phyloP scores from a whole-genome alignment of 2,329 filamentous ascomycete species.

The Microdochium trichocladiopsis region DNA sequence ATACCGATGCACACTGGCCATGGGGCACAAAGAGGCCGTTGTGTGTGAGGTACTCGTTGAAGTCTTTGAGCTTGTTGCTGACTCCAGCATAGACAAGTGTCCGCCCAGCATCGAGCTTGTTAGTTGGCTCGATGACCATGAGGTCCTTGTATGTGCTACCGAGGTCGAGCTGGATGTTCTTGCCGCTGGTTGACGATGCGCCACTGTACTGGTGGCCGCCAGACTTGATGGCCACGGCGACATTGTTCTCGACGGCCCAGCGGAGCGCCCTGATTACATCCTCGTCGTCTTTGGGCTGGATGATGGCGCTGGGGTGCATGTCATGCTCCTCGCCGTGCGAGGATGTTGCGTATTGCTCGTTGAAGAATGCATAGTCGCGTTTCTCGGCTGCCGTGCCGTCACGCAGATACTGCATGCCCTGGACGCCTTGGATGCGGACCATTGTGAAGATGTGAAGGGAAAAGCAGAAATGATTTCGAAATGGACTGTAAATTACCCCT shows the following conservation, averaged over 20 bases:
- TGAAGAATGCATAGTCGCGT: slow-evolving; percentile 17
- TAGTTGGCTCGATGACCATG: slow-evolving; percentile 11
- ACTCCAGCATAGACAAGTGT: slow-evolving; percentile 29
- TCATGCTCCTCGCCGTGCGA: slow-evolving; percentile 30
- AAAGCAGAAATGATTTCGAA: too few species aligned
- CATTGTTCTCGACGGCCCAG: slow-evolving; percentile 29
- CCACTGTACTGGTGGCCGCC: slow-evolving; percentile 44
- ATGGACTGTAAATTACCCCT: too few species aligned
- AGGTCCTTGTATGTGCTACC: slow-evolving; percentile 26
- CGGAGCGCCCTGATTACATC: slow-evolving; percentile 32
- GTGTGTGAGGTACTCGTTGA: slow-evolving; percentile 31
- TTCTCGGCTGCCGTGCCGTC: not conserved
- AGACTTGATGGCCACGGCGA: slow-evolving; percentile 35
- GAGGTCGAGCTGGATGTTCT: slow-evolving; percentile 39
- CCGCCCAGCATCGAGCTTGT: slow-evolving; percentile 21
- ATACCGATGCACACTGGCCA: slow-evolving; percentile 37
- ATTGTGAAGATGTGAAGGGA: not conserved
- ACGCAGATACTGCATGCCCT: not conserved
- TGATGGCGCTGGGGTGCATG: slow-evolving; percentile 35
- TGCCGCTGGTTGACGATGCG: slow-evolving; percentile 34
- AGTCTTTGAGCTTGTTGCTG: slow-evolving; percentile 31
- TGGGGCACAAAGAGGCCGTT: slow-evolving; percentile 35
- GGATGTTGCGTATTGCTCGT: slow-evolving; percentile 36
- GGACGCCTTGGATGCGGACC: not conserved
- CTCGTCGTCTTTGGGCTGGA: slow-evolving; percentile 31